These are phyloP conservation scores for Saccharomyces hybrid DNA, from an alignment of 1,139 yeast genomes.

Conservation along the genomic window DNA sequence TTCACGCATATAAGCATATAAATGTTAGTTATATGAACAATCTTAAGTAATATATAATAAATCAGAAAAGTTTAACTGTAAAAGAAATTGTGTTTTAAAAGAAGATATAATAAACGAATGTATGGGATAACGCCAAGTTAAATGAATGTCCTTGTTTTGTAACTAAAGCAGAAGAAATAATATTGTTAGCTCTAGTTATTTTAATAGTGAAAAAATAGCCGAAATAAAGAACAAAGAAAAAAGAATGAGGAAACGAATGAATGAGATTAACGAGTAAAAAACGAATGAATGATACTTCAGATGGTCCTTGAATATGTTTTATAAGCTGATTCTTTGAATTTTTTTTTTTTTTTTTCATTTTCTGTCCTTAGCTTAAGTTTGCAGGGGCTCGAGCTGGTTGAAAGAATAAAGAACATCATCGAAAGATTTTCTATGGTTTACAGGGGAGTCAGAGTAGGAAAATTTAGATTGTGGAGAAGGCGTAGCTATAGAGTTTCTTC, in stretches of 20 bases:
- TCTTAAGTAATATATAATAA: not conserved
- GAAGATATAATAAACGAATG: not conserved
- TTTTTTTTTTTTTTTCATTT: not conserved
- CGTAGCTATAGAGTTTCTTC: conserved; percentile 1
- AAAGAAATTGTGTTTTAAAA: not conserved
- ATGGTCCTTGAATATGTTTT: not conserved
- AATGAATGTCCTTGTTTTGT: not conserved
- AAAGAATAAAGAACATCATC: not conserved
- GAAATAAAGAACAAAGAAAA: conserved; percentile 1
- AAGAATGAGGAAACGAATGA: conserved; percentile 1
- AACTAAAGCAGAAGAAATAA: not conserved
- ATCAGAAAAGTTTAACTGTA: not conserved
- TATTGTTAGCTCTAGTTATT: not conserved
- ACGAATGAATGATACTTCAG: not conserved
- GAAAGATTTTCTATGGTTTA: not conserved
- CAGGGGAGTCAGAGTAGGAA: not conserved
- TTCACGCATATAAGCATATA: not conserved
- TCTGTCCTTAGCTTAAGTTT: not conserved
- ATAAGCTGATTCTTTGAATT: not conserved
- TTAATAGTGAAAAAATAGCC: not conserved
- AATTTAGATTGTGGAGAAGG: not conserved
- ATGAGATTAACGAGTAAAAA: not conserved
- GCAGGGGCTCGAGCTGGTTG: not conserved
- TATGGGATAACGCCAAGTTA: not conserved
- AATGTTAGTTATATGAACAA: not conserved